Evolutionary conservation across 2,329 filamentous ascomycete genomes (phyloP), one percentile per base, ranked within the genome.

Genomic region (Fusarium guadeloupense): DNA sequence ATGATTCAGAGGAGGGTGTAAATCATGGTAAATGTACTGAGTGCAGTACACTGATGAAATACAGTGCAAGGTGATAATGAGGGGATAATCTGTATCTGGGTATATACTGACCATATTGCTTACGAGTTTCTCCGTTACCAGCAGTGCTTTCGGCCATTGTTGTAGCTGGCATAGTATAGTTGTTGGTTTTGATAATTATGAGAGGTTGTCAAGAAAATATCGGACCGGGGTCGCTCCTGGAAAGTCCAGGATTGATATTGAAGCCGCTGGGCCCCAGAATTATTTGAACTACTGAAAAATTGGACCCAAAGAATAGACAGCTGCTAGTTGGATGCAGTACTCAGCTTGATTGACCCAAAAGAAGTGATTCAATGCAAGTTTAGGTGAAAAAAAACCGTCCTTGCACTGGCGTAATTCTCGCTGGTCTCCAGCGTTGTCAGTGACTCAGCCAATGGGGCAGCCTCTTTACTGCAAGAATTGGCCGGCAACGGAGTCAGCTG

Each of bases 61-160:
- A 39, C 14, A 9, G 17, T 23, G 47, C 9, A 19, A 12, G 28
- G 33, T 10, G 21, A 13, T n/a, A 23, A 21, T 13, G 12, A 35
- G 17, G 30, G 23, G 16, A 38, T 31, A 9, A 9, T 16, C 38
- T 19, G 20, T 17, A 44, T 34, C n/a, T 45, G 25, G 40, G 26
- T 39, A 38, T 60, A 57, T 67, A 70, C 68, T 74, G 69, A 75
- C 73, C 71, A 52, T 74, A 75, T 54, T 64, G 66, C 41, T 46
- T 62, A 10, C 47, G 65, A 42, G 54, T 40, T 23, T 28, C 53
- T 35, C 61, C 62, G 45, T 69, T 66, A 45, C 53, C 26, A 47
- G 41, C 20, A 16, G 40, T 57, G 30, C 39, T 66, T 61, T 69
- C 62, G 30, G 66, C 54, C 71, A 74, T 73, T 33, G 55, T 59